These are phyloP conservation scores for Fonticula alba DNA, from an alignment of 78 protist species.

Conservation along the genomic window DNA sequence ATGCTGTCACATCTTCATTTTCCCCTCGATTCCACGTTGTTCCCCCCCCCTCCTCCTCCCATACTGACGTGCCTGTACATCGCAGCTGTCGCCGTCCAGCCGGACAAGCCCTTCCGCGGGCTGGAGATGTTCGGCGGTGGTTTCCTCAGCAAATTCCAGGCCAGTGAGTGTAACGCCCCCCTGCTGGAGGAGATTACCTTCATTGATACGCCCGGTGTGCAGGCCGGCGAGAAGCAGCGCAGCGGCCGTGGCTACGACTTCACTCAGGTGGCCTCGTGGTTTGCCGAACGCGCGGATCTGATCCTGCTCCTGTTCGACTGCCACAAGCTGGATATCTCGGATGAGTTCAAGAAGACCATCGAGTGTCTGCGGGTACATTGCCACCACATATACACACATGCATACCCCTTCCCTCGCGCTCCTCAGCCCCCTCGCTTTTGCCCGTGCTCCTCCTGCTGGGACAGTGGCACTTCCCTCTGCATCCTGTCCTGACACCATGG, in stretches of 20 bases:
- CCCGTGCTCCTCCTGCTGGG: no score
- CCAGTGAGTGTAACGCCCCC: conserved; percentile 25
- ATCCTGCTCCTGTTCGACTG: conserved; percentile 76
- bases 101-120: conserved; percentile 55
- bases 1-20: background rate
- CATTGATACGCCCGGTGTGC: conserved; percentile 78
- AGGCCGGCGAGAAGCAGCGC: conserved; percentile 61
- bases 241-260: conserved; percentile 56
- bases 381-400: conserved; percentile 12
- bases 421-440: no score
- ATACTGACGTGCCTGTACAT: background rate
- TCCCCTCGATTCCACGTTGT: background rate
- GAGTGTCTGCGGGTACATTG: no score
- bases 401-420: no score
- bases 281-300: conserved; percentile 65
- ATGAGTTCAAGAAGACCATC: conserved; percentile 48
- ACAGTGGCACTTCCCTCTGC: no score
- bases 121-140: conserved; percentile 45
- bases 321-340: conserved; percentile 70
- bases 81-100: conserved; percentile 31
- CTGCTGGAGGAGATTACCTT: conserved; percentile 38
- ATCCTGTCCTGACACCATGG: no score
- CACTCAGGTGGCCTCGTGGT: conserved; percentile 45
- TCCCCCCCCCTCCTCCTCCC: background rate
- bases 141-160: conserved; percentile 28